Base-by-base conservation (phyloP, 2,329 filamentous ascomycete species). In the Nemania serpens region DNA sequence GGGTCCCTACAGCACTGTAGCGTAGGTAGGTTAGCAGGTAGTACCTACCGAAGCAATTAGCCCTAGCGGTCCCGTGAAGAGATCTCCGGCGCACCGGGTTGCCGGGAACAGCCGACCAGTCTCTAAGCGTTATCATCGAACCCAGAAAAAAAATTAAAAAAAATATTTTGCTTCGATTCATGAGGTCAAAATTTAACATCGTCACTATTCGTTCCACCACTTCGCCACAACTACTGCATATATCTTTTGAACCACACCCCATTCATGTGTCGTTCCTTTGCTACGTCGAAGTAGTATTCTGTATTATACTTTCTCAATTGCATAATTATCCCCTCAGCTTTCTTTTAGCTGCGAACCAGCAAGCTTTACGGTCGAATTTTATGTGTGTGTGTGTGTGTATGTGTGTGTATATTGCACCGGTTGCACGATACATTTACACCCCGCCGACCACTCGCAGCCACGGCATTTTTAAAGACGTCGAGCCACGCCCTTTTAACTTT, bases 101-200 rank as follows among this genome's bases (percentile, higher is more conserved):
- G 56, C 64, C 71, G 70, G 70, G 67, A 71, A 71, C 68, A 69
- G 68, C 69, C 71, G 71, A 67, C 61, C 66, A 60, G 55, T 47
- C 51, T 34, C 58, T 25, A 61, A 52, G 58, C 48, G 25, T 42
- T 42, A 61, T 52, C 43, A 41, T 48, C 5, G 41, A 52, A 39
- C 64, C 46, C 15, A 18, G 45, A 42, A 66, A 68, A 66, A 67
- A 66, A 59, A 58, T 60, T 62, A 61, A 62, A 66, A 68, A 66
- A 67, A 66, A 58, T 58, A 62, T 62, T 64, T 66, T 62, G 66
- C 61, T 55, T 42, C 33, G 41, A 37, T 56, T 51, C 29, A 47
- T 36, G 9, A 17, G 54, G 56, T 37, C 34, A 50, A 60, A 63
- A 55, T 52, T 13, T 48, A 62, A 37, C 55, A 52, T 54, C 45